These are phyloP conservation scores for Psilocybe tampanensis DNA, from an alignment of 768 basidiomycete genomes.

Conservation along the genomic window DNA sequence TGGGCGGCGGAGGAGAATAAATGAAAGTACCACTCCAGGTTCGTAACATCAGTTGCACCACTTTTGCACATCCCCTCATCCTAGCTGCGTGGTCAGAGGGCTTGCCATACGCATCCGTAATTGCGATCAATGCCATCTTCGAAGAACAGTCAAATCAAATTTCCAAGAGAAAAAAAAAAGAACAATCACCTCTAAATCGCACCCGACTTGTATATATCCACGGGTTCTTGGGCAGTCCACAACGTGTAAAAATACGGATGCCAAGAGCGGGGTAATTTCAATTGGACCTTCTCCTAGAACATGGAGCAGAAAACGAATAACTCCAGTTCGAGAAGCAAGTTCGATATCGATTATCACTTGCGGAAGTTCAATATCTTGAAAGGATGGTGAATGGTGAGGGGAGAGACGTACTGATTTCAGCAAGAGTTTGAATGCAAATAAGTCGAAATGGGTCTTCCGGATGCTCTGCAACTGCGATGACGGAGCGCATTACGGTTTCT, in stretches of 20 bases:
- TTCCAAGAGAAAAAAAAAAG: not conserved
- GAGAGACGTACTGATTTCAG: constrained; percentile 76
- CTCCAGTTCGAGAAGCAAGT: constrained; percentile 78
- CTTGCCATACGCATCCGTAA: constrained; percentile 93
- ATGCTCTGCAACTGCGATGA: constrained; percentile 94
- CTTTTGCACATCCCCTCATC: constrained; percentile 75
- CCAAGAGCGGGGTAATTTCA: constrained; percentile 78
- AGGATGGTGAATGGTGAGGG: not conserved
- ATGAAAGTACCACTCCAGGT: constrained; percentile 86
- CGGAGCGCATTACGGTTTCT: constrained; percentile 78
- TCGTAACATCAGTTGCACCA: constrained; percentile 81
- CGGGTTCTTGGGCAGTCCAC: constrained; percentile 86
- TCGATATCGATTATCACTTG: constrained; percentile 92
- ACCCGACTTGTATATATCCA: constrained; percentile 74
- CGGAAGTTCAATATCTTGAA: too few species aligned
- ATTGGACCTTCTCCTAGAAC: constrained; percentile 88
- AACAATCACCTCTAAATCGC: constrained; percentile 80
- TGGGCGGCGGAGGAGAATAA: not conserved
- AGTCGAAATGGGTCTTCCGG: constrained; percentile 86
- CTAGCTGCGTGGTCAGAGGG: constrained; percentile 76
- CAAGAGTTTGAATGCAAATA: constrained; percentile 82
- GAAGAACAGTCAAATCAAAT: not conserved
- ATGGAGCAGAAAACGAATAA: constrained; percentile 84
- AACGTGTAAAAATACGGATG: constrained; percentile 79
- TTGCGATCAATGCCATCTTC: constrained; percentile 82